Conservation (phyloP, 805 yeast genomes). For the Kregervanrija pseudodelftensis region DNA sequence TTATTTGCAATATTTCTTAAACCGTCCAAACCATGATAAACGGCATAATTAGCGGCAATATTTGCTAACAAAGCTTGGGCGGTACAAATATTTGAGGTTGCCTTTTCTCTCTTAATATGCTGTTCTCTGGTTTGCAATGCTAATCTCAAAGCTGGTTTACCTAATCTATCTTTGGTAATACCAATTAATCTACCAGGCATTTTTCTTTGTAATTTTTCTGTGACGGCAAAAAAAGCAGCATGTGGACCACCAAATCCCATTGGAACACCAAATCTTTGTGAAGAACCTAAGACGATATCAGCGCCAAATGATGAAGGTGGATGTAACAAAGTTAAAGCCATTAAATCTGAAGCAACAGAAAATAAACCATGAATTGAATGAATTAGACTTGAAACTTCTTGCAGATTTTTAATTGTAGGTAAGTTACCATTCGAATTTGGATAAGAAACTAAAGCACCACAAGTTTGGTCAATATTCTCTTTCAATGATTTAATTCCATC, state of each 20-base stretch:
- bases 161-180: slow-evolving; percentile 83
- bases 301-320: slow-evolving; percentile 87
- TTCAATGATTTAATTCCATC: slow-evolving; percentile 31
- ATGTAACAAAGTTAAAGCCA: slow-evolving; percentile 78
- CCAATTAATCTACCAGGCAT: slow-evolving; percentile 97
- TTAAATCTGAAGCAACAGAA: slow-evolving; percentile 83
- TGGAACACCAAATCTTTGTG: slow-evolving; percentile 97
- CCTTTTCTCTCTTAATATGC: slow-evolving; percentile 95
- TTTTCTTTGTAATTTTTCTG: slow-evolving; percentile 74
- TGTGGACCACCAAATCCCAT: slow-evolving; percentile 99
- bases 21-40: slow-evolving; percentile 92
- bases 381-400: slow-evolving; percentile 51
- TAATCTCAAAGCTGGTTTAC: slow-evolving; percentile 80
- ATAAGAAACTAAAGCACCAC: slow-evolving; percentile 86
- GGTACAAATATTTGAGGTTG: slow-evolving; percentile 96
- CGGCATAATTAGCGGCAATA: slow-evolving; percentile 92
- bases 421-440: slow-evolving; percentile 82
- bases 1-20: slow-evolving; percentile 69
- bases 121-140: slow-evolving; percentile 98
- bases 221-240: slow-evolving; percentile 93
- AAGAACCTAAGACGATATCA: slow-evolving; percentile 85
- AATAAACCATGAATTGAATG: slow-evolving; percentile 71
- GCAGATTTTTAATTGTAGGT: slow-evolving; percentile 39
- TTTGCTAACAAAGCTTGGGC: slow-evolving; percentile 96
- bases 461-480: slow-evolving; percentile 33